phyloP scores from a whole-genome alignment of 2,329 filamentous ascomycete genomes.

The Thelonectria blattea region DNA sequence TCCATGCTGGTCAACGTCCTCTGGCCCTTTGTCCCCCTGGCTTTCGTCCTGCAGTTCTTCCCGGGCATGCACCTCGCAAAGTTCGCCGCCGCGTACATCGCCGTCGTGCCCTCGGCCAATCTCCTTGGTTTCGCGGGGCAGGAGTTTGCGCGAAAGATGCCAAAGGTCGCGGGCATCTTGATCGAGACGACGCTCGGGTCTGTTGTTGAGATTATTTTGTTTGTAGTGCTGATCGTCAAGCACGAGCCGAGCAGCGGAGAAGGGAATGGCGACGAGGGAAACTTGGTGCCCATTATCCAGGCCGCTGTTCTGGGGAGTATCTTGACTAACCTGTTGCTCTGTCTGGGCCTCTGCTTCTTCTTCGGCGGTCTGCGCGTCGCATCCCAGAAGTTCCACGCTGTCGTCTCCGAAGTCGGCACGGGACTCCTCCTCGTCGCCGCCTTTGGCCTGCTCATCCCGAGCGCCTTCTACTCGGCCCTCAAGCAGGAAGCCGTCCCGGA shows the following conservation, averaged over 20 bases:
- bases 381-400: slow-evolving; percentile 67
- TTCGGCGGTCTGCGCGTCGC: slow-evolving; percentile 65
- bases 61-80: slow-evolving; percentile 48
- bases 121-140: slow-evolving; percentile 55
- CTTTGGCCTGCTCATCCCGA: slow-evolving; percentile 44
- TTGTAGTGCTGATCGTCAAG: slow-evolving; percentile 64
- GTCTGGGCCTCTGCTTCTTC: slow-evolving; percentile 71
- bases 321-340: slow-evolving; percentile 70
- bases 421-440: slow-evolving; percentile 68
- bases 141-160: slow-evolving; percentile 69
- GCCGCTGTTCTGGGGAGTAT: slow-evolving; percentile 74
- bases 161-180: slow-evolving; percentile 64
- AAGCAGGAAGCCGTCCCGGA: slow-evolving; percentile 37
- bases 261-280: slow-evolving; percentile 41
- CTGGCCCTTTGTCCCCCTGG: slow-evolving; percentile 55
- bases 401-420: slow-evolving; percentile 71
- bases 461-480: slow-evolving; percentile 45
- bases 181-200: slow-evolving; percentile 62
- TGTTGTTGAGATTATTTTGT: slow-evolving; percentile 71
- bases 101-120: slow-evolving; percentile 57
- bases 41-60: slow-evolving; percentile 49
- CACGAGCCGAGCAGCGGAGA: slow-evolving; percentile 26
- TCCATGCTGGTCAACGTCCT: slow-evolving; percentile 55
- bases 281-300: slow-evolving; percentile 65
- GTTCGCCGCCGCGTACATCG: slow-evolving; percentile 54